These are phyloP conservation scores for Dioszegia crocea DNA, from an alignment of 768 basidiomycete species.

Conservation along the genomic window DNA sequence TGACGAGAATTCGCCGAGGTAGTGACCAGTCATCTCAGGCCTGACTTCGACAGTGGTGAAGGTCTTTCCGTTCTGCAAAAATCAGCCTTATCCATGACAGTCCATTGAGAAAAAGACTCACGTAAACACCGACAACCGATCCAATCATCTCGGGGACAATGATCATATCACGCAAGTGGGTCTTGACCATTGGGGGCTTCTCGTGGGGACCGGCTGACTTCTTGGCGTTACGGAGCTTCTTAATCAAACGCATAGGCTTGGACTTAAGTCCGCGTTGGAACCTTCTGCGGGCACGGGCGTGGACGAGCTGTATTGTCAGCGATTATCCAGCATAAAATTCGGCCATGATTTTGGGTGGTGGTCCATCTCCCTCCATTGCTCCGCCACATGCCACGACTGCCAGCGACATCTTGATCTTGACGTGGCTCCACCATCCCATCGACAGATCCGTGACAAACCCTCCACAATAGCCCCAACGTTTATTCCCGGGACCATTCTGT, in stretches of 20 bases:
- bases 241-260: slow-evolving; percentile 96
- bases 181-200: slow-evolving; percentile 98
- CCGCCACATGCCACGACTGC: too few species aligned
- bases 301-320: slow-evolving; percentile 67
- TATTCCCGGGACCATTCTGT: too few species aligned
- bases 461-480: too few species aligned
- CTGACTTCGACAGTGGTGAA: slow-evolving; percentile 86
- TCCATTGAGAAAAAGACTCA: too few species aligned
- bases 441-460: too few species aligned
- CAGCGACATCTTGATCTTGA: too few species aligned
- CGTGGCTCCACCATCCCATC: too few species aligned
- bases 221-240: slow-evolving; percentile 99
- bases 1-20: slow-evolving; percentile 74
- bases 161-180: slow-evolving; percentile 99
- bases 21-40: slow-evolving; percentile 99
- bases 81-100: too few species aligned
- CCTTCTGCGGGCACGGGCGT: slow-evolving; percentile 95
- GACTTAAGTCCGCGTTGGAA: slow-evolving; percentile 99
- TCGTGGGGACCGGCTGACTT: slow-evolving; percentile 99
- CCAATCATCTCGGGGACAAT: slow-evolving; percentile 99
- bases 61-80: slow-evolving; percentile 48
- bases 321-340: background rate
- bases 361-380: too few species aligned
- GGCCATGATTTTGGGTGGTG: background rate
- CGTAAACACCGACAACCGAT: slow-evolving; percentile 92